Evolutionary conservation across 352 stramenopile genomes (phyloP).

Genomic region (Pythium vanterpoolii): DNA sequence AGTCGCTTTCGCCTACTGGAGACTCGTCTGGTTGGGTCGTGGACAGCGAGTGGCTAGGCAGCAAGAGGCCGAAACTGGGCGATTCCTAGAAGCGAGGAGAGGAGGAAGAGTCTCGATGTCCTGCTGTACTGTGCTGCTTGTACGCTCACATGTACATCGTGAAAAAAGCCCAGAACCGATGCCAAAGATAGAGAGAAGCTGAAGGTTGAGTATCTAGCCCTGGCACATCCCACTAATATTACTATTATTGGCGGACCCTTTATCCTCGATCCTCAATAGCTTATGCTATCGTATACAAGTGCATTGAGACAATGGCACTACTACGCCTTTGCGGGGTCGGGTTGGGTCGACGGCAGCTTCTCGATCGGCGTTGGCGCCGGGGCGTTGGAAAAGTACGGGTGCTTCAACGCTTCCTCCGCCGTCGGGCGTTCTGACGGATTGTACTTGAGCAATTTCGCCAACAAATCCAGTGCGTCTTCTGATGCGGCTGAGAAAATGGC

Average conservation of each 20-base stretch:
- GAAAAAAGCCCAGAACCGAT: slow-evolving; percentile 1
- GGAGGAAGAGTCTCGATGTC: too few species aligned
- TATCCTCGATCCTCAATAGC: slow-evolving; percentile 1
- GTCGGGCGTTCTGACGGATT: slow-evolving; percentile 62
- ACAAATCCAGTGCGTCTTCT: slow-evolving; percentile 70
- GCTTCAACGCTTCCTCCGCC: slow-evolving; percentile 69
- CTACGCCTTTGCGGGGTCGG: slow-evolving; percentile 24
- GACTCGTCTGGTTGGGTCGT: too few species aligned
- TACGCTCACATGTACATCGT: background rate
- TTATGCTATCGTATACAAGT: too few species aligned
- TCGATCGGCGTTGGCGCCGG: slow-evolving; percentile 69
- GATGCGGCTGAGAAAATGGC: slow-evolving; percentile 55
- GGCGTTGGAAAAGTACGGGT: slow-evolving; percentile 88
- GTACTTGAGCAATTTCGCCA: slow-evolving; percentile 41
- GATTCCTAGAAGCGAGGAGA: too few species aligned
- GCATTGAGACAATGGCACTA: too few species aligned
- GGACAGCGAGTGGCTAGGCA: too few species aligned
- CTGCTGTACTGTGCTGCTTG: too few species aligned
- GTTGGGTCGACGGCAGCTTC: slow-evolving; percentile 69
- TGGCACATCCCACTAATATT: background rate
- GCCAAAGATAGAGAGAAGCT: slow-evolving; percentile 20
- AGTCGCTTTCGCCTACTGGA: too few species aligned
- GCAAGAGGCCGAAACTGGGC: too few species aligned
- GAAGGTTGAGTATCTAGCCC: background rate
- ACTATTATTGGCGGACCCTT: too few species aligned